These are phyloP conservation scores for Syncephalastrum contaminatum DNA, from an alignment of 371 early-diverging fungal species.

Conservation along the genomic window DNA sequence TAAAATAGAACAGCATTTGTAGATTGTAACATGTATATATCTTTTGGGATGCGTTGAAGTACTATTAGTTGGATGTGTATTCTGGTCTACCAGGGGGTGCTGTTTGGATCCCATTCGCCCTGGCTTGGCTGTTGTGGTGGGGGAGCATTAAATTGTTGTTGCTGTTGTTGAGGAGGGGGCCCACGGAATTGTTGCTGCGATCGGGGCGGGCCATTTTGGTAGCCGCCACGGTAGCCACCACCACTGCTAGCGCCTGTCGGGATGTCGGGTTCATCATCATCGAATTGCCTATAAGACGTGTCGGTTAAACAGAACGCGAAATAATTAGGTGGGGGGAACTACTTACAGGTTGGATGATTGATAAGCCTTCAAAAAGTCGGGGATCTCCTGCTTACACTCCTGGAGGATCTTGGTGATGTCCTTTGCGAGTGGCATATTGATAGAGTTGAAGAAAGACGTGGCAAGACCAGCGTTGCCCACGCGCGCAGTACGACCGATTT, in stretches of 20 bases:
- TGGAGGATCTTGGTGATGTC: slow-evolving; percentile 73
- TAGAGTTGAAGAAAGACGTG: slow-evolving; percentile 71
- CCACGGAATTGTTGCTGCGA: background rate
- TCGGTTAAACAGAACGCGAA: too few species aligned
- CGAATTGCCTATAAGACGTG: too few species aligned
- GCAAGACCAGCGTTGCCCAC: slow-evolving; percentile 74
- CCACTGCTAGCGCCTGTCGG: slow-evolving; percentile 4
- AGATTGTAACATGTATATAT: too few species aligned
- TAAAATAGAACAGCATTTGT: too few species aligned
- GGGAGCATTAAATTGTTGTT: too few species aligned
- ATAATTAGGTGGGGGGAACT: too few species aligned
- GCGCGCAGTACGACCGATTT: slow-evolving; percentile 79
- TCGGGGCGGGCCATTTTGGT: background rate
- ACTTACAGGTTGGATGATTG: too few species aligned
- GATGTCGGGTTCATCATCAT: background rate
- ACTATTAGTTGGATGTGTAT: background rate
- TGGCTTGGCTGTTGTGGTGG: too few species aligned
- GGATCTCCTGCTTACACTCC: slow-evolving; percentile 83
- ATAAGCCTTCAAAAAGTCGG: slow-evolving; percentile 64
- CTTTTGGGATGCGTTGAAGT: too few species aligned
- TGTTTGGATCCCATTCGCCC: slow-evolving; percentile 9
- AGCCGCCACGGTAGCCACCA: background rate
- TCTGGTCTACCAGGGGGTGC: slow-evolving; percentile 5
- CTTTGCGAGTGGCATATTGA: slow-evolving; percentile 45
- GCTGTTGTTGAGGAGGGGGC: too few species aligned